These are phyloP conservation scores for Acephala macrosclerotiorum DNA, from an alignment of 2,329 filamentous ascomycete genomes.

Conservation along the genomic window DNA sequence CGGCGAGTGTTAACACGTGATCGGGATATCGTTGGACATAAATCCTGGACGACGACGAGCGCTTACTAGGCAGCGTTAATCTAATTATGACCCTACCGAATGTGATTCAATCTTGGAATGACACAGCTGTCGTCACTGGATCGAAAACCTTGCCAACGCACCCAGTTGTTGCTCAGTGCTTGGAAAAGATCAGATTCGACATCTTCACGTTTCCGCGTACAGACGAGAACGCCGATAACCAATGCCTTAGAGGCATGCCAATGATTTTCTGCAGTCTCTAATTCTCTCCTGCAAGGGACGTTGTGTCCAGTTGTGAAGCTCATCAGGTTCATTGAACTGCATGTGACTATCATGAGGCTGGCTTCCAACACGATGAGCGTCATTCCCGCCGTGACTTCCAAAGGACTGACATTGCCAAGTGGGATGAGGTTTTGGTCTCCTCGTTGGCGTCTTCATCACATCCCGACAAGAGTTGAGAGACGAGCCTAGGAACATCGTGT, in stretches of 20 bases:
- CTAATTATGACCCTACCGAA: background rate
- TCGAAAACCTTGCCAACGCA: background rate
- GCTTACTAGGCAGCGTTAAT: background rate
- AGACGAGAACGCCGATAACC: background rate
- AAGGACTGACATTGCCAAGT: too few relatives aligned
- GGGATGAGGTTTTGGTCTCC: too few relatives aligned
- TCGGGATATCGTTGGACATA: background rate
- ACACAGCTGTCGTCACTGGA: background rate
- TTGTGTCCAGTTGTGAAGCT: background rate
- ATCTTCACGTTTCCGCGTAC: background rate
- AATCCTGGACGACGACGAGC: background rate
- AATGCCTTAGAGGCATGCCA: background rate
- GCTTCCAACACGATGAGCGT: background rate
- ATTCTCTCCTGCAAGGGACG: background rate
- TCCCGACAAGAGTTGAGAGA: background rate
- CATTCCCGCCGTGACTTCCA: background rate
- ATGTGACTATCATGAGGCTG: background rate
- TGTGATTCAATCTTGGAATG: background rate
- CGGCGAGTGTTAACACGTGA: conserved; percentile 7
- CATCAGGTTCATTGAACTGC: background rate
- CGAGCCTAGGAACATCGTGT: too few relatives aligned
- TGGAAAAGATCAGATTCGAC: background rate
- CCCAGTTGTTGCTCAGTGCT: background rate
- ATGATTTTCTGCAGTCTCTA: background rate
- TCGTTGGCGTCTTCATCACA: background rate